These are phyloP conservation scores for Candida khao-thaluensis DNA, from an alignment of 805 yeast genomes.

Conservation along the genomic window DNA sequence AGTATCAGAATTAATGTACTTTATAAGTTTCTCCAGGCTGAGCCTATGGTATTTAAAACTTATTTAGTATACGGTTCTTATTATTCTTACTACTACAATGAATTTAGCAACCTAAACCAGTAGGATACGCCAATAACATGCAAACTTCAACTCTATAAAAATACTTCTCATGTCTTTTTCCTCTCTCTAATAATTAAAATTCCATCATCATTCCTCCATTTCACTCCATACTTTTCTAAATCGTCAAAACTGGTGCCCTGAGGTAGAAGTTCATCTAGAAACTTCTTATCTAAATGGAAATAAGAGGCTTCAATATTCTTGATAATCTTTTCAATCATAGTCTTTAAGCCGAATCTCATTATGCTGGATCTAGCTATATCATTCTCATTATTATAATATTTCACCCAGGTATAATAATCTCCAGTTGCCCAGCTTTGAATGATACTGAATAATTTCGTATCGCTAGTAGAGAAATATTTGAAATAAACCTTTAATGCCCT, in stretches of 20 bases:
- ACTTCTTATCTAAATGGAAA: slow-evolving; percentile 30
- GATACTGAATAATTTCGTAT: slow-evolving; percentile 16
- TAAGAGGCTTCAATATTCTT: slow-evolving; percentile 30
- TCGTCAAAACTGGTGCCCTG: slow-evolving; percentile 19
- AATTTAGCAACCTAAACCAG: too few relatives aligned
- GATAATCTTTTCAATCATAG: slow-evolving; percentile 33
- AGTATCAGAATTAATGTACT: too few relatives aligned
- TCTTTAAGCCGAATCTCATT: slow-evolving; percentile 42
- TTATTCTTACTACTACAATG: too few relatives aligned
- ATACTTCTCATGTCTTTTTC: too few relatives aligned
- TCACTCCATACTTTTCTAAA: slow-evolving; percentile 21
- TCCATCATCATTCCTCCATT: slow-evolving; percentile 33
- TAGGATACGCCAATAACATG: too few relatives aligned
- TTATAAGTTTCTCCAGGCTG: too few relatives aligned
- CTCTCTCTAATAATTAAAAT: slow-evolving; percentile 22
- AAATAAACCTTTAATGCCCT: slow-evolving; percentile 31
- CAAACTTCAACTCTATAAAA: too few relatives aligned
- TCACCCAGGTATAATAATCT: slow-evolving; percentile 33
- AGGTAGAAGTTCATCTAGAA: slow-evolving; percentile 27
- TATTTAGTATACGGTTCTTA: too few relatives aligned
- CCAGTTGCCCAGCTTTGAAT: slow-evolving; percentile 27
- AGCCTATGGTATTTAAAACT: too few relatives aligned
- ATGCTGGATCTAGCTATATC: slow-evolving; percentile 33
- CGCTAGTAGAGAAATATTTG: slow-evolving; percentile 22
- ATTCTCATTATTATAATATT: slow-evolving; percentile 29